Evolutionary conservation across 495 filamentous ascomycete genomes (phyloP), one percentile per base, ranked within the genome.

Genomic region (Tuber indicum): DNA sequence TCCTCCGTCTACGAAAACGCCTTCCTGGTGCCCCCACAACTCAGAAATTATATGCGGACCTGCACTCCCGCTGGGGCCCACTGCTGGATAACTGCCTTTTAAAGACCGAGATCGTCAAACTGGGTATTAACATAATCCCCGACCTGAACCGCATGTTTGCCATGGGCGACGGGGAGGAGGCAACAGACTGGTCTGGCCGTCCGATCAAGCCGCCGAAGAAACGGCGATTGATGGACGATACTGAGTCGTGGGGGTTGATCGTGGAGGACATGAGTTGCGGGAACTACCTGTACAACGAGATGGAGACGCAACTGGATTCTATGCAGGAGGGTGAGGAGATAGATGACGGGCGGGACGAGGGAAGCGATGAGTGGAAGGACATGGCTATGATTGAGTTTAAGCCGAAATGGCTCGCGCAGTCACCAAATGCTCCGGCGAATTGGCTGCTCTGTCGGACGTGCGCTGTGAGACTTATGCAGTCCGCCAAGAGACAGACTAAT

Each of bases 331-430:
- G 73, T 21, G 75, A 75, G n/a, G 76, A 77, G 42, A 71, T 69
- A 7, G 78, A 75, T 21, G 75, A 75, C 70, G 78, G 71, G 70
- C 73, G 32, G 3, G 75, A 81, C 36, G 81, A 83, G 36, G 76
- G 74, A 70, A 82, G 77, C 17, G 81, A 83, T 69, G 77, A 75
- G 47, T 83, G 82, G 82, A 77, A 76, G 43, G 82, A 83, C 58
- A 79, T 83, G 82, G 82, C 82, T 6, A 81, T 90, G 19, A 84
- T 93, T 21, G 93, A 99, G 84, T 90, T 98, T 78, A 99, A 99
- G 81, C 94, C 95, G 8, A 98, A 98, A 84, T 98, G 96, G 96
- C 89, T 98, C 7, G 84, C 87, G 1, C 95, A 96, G 79, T 95
- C 92, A 1, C 93, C 93, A 1, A 90, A 90, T 62, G 94, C 94